These are phyloP conservation scores for Cercospora citrullina DNA, from an alignment of 2,329 filamentous ascomycete species.

Conservation along the genomic window DNA sequence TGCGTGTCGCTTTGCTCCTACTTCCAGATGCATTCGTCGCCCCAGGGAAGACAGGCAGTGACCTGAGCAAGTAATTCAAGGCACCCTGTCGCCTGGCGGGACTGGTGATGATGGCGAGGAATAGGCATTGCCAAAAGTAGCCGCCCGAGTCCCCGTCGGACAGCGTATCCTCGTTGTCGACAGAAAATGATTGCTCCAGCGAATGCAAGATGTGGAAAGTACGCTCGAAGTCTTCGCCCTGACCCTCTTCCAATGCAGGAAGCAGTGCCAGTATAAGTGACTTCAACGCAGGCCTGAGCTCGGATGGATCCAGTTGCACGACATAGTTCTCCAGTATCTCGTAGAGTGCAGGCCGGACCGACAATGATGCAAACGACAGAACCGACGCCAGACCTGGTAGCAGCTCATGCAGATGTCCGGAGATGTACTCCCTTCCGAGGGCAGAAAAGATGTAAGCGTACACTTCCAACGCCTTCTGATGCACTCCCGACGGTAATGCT, in stretches of 20 bases:
- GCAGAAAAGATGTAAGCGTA: constrained; percentile 86
- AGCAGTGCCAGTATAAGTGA: constrained; percentile 85
- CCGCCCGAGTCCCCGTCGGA: constrained; percentile 61
- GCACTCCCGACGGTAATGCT: constrained; percentile 87
- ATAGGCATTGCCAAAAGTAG: constrained; percentile 98
- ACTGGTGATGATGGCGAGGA: constrained; percentile 88
- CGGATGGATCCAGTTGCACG: constrained; percentile 66
- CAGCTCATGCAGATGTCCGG: constrained; percentile 80
- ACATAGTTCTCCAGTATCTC: constrained; percentile 80
- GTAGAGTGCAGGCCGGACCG: constrained; percentile 82
- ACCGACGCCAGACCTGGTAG: constrained; percentile 86
- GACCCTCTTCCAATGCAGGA: constrained; percentile 91
- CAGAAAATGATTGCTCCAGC: constrained; percentile 67
- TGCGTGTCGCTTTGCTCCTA: not conserved
- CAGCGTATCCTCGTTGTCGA: constrained; percentile 54
- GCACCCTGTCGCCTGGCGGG: constrained; percentile 81
- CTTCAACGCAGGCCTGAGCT: constrained; percentile 84
- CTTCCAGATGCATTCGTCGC: not conserved
- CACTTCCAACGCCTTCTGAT: constrained; percentile 94
- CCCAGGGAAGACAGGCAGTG: constrained; percentile 67
- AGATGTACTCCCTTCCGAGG: constrained; percentile 66
- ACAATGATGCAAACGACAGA: constrained; percentile 90
- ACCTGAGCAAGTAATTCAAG: constrained; percentile 78
- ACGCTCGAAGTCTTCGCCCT: constrained; percentile 92
- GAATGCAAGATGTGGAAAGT: constrained; percentile 76